These are phyloP conservation scores for Flaveria brownii DNA, from an alignment of 129 eudicot species.

Conservation along the genomic window DNA sequence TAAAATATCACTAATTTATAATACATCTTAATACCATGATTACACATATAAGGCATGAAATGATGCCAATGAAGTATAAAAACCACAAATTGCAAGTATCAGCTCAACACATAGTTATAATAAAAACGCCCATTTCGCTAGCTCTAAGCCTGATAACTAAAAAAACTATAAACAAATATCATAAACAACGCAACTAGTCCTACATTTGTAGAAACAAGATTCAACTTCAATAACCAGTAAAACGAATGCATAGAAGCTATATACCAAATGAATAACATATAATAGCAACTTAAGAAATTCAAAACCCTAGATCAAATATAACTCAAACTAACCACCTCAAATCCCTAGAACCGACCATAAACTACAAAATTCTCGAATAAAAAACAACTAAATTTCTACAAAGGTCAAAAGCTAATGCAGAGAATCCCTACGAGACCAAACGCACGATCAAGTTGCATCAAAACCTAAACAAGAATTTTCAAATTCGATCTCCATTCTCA, in stretches of 20 bases:
- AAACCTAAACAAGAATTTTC: background rate
- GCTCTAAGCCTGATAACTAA: background rate
- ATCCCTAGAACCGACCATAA: background rate
- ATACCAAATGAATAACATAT: background rate
- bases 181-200: conserved; percentile 3
- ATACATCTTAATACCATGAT: background rate
- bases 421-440: background rate
- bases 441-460: background rate
- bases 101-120: background rate
- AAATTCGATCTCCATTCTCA: background rate
- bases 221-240: conserved; percentile 5
- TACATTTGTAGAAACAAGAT: background rate
- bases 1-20: background rate
- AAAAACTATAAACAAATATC: background rate
- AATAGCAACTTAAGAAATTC: no score
- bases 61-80: background rate
- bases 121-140: background rate
- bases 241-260: background rate
- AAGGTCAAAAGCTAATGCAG: background rate
- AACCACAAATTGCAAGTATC: background rate
- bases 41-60: background rate
- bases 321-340: background rate
- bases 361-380: background rate
- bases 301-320: conserved; percentile 6
- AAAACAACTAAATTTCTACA: background rate